A percentile compares a stretch with the other conserved stretches of the same genome.
These are phyloP conservation scores for Hortiboletus flavorubellus DNA, from an alignment of 768 basidiomycete genomes.

Conservation along the genomic window DNA sequence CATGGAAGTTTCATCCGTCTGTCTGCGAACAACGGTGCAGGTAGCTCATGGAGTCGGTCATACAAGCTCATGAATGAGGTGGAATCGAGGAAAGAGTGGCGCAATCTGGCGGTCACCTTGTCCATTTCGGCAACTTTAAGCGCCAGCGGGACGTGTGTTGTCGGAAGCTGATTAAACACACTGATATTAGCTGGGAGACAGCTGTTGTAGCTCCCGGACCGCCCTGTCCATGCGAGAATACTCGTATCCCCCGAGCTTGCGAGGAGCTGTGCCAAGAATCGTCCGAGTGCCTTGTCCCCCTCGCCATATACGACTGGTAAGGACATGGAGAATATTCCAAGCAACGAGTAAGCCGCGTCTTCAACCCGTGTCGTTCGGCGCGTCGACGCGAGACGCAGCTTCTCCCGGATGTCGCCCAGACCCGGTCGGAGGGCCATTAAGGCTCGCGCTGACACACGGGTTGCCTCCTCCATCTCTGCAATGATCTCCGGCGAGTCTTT, in stretches of 20 bases:
- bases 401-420: not conserved
- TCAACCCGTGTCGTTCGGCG: slow-evolving; percentile 2
- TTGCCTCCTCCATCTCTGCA: not conserved
- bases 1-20: not conserved
- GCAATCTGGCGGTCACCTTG: not conserved
- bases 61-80: not conserved
- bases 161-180: not conserved
- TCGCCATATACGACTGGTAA: not conserved
- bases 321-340: not conserved
- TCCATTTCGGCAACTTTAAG: not conserved
- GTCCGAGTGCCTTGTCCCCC: not conserved
- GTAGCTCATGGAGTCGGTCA: not conserved
- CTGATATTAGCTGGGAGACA: not conserved
- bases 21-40: not conserved
- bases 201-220: not conserved
- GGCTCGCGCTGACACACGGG: not conserved
- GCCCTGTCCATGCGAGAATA: not conserved
- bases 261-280: not conserved
- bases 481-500: not conserved
- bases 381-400: not conserved
- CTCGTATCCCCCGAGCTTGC: not conserved
- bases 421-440: not conserved
- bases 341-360: not conserved
- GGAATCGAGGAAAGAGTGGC: not conserved
- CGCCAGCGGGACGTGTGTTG: not conserved